A percentile compares a stretch with the other conserved stretches of the same genome.
Conservation (phyloP, 2,329 filamentous ascomycete genomes). For the Mollisia scopiformis region DNA sequence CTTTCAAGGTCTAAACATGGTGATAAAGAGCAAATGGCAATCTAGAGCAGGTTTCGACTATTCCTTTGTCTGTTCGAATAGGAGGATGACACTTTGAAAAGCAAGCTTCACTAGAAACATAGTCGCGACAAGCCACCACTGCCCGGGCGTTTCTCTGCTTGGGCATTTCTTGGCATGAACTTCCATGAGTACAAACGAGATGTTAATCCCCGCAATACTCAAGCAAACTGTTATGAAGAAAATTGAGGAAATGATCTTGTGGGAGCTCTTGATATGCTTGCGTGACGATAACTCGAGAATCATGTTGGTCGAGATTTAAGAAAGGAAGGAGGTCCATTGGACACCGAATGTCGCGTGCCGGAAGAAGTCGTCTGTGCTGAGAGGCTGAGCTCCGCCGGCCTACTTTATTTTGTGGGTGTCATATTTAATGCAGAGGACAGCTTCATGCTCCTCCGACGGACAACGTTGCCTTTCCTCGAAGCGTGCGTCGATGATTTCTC, state of each 20-base stretch:
- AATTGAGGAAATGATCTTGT: background rate
- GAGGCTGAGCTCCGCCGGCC: background rate
- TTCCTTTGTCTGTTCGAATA: too few relatives aligned
- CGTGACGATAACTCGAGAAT: background rate
- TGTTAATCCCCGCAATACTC: background rate
- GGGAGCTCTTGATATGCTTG: background rate
- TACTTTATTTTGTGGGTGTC: background rate
- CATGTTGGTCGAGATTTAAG: background rate
- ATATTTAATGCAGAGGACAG: constrained; percentile 4
- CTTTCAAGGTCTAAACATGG: background rate
- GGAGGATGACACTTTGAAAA: background rate
- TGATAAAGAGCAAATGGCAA: background rate
- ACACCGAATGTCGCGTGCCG: background rate
- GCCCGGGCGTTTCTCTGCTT: background rate
- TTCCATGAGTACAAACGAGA: background rate
- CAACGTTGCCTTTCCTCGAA: background rate
- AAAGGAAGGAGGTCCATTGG: background rate
- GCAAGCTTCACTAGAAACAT: background rate
- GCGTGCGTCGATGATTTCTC: background rate
- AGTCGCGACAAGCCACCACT: background rate
- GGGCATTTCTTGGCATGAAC: background rate
- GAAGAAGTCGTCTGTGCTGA: background rate
- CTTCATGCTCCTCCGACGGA: background rate
- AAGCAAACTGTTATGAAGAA: background rate
- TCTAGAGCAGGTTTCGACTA: background rate